Evolutionary conservation across 2,329 filamentous ascomycete species (phyloP).

Genomic region (Colletotrichum cuscutae): DNA sequence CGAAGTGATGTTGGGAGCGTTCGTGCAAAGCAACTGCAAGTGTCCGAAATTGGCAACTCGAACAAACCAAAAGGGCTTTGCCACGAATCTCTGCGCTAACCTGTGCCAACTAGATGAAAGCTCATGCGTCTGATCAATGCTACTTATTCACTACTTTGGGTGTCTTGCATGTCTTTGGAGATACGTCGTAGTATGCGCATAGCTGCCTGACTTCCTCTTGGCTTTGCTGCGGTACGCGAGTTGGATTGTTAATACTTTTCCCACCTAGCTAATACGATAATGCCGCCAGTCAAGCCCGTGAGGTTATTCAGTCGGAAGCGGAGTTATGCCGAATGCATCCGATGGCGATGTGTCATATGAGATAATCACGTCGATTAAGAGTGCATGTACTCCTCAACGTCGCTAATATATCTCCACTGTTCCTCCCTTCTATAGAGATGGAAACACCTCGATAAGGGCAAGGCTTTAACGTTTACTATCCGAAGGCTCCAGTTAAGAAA

Average conservation of each 20-base stretch:
- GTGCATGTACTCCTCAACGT: not conserved
- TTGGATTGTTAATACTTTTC: not conserved
- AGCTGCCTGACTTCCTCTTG: not conserved
- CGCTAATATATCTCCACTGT: too few species aligned
- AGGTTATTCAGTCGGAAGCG: too few species aligned
- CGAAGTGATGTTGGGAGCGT: not conserved
- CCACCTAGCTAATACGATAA: too few species aligned
- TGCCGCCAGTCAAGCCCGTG: too few species aligned
- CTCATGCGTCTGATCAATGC: not conserved
- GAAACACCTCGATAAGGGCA: too few species aligned
- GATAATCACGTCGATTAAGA: not conserved
- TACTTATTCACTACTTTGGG: not conserved
- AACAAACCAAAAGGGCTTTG: not conserved
- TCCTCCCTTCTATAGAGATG: too few species aligned
- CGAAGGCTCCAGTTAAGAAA: too few species aligned
- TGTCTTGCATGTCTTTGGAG: not conserved
- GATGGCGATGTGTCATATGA: not conserved
- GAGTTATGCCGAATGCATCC: not conserved
- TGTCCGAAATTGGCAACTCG: not conserved
- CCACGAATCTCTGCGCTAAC: not conserved
- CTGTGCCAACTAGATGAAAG: not conserved
- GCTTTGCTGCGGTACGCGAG: not conserved
- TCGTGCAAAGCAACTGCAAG: not conserved
- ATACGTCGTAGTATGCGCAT: not conserved
- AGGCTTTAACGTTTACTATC: too few species aligned